Base-by-base conservation (phyloP, 305 asterid species). In the Lippia alba region DNA sequence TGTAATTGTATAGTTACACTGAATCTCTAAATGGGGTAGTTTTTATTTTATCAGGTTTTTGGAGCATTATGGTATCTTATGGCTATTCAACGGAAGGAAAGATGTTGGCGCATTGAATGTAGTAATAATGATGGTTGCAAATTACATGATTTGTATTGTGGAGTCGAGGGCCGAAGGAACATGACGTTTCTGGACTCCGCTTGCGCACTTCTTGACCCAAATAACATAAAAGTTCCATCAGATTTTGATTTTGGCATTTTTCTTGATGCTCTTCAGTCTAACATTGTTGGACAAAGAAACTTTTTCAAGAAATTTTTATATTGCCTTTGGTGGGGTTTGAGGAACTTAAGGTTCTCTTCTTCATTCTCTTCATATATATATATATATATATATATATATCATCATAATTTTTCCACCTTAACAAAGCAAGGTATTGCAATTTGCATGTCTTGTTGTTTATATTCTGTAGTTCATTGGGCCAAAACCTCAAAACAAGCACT, bases 61-160 rank as follows among this genome's bases (percentile, higher is more conserved):
- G 96, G 96, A 71, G 86, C 93, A 0, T 61, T 83, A 51, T 90
- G 95, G 96, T 88, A 90, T 46, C 68, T 90, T 65, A 77, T 85
- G 74, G 78, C 93, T 30, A 54, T 90, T 33, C 96, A 90, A 17
- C 88, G 91, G 11, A 77, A 45, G 79, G 86, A 86, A 67, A 45
- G 36, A 8, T 88, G 96, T 71, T 88, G 95, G 95, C 72, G 80
- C 2, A 56, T 4, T 2, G 86, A 80, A 2, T 90, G 96, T 41
- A 6, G 0, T 3, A 46, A 53, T 5, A 61, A 64, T 18, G 5
- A 5, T 24, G 30, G 30, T 9, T 84, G 89, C 64, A 54, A 56
- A 0, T 14, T 30, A 16, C 0, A 49, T 3, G 12, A 62, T 66
- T 71, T 24, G 30, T 24, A 24, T 3, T 24, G 30, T 24, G 30